phyloP scores from a whole-genome alignment of 441 rosid genomes.

The Eutrema salsugineum region DNA sequence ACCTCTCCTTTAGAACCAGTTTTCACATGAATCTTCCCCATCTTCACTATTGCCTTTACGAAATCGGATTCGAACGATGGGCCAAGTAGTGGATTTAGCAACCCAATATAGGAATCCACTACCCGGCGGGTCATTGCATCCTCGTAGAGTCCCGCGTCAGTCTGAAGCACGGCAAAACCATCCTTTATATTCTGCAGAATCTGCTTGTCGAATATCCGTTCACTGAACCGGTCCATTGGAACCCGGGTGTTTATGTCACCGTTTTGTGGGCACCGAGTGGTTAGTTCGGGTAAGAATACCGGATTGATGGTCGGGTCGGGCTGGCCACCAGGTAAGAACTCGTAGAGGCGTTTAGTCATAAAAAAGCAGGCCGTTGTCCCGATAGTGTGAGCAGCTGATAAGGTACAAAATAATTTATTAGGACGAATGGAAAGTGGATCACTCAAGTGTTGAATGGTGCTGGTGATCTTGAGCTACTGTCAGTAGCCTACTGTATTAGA shows the following conservation, averaged over 20 bases:
- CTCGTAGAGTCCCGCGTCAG: constrained; percentile 71
- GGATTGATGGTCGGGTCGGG: constrained; percentile 75
- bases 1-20: constrained; percentile 49
- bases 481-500: background rate
- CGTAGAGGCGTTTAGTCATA: constrained; percentile 60
- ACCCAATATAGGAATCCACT: constrained; percentile 48
- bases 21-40: constrained; percentile 62
- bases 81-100: constrained; percentile 6
- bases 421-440: background rate
- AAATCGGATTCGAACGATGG: constrained; percentile 53
- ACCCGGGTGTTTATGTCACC: constrained; percentile 53
- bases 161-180: constrained; percentile 70
- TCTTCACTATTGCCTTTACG: constrained; percentile 52
- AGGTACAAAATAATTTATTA: background rate
- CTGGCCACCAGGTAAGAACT: constrained; percentile 36
- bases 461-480: background rate
- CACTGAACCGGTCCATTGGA: constrained; percentile 55
- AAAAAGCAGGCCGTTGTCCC: constrained; percentile 93
- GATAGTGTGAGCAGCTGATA: constrained; percentile 75
- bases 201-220: constrained; percentile 44
- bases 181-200: constrained; percentile 56
- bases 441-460: background rate
- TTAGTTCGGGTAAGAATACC: constrained; percentile 39
- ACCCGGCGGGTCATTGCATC: constrained; percentile 37
- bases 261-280: constrained; percentile 43